Conservation (phyloP, 2,329 filamentous ascomycete genomes). For the Falciphora oryzae region DNA sequence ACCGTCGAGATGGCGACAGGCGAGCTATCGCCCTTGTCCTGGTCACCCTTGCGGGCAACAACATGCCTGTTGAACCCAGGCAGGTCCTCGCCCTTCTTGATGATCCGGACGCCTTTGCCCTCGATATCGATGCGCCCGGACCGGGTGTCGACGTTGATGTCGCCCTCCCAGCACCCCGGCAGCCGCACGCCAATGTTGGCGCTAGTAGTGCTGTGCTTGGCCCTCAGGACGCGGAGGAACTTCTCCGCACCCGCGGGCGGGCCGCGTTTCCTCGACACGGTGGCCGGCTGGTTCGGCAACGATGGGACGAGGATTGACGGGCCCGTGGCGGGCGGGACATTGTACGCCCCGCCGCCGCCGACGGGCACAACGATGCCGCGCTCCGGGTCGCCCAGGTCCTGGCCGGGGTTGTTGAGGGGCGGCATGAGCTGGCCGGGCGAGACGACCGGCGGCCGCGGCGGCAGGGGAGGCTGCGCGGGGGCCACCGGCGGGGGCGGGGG, state of each 20-base stretch:
- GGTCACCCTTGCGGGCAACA: constrained; percentile 35
- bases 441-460: not conserved
- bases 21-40: constrained; percentile 18
- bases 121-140: constrained; percentile 33
- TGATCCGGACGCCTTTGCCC: constrained; percentile 38
- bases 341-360: constrained; percentile 16
- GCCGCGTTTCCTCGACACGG: constrained; percentile 2
- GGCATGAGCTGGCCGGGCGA: not conserved
- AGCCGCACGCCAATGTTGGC: constrained; percentile 38
- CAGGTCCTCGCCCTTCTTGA: constrained; percentile 25
- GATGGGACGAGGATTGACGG: not conserved
- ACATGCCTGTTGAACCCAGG: constrained; percentile 26
- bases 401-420: too few species aligned
- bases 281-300: not conserved
- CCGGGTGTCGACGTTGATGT: constrained; percentile 32
- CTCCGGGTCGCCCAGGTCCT: not conserved
- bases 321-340: not conserved
- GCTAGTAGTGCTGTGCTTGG: constrained; percentile 38
- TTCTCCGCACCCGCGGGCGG: constrained; percentile 11
- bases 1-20: constrained; percentile 19
- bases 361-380: constrained; percentile 11
- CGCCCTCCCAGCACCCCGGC: constrained; percentile 45
- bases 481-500: not conserved
- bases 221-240: constrained; percentile 29
- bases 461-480: constrained; percentile 7